Evolutionary conservation across 2,329 filamentous ascomycete species (phyloP), one percentile per base, ranked within the genome.

Genomic region (Thielaviopsis ethacetica): DNA sequence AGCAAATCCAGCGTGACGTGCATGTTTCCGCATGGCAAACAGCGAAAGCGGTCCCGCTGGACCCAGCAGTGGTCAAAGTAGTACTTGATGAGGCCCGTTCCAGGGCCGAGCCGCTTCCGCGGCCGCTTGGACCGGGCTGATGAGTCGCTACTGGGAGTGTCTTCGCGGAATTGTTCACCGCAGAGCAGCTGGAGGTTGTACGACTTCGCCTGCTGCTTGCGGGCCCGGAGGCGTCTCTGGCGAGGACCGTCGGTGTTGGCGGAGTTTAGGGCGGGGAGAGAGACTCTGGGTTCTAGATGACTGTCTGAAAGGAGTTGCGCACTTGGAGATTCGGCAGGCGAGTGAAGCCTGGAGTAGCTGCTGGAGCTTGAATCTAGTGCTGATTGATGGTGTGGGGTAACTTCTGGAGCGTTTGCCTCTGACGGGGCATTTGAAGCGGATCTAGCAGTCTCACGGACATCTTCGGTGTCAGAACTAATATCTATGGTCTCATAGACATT

Each of bases 141-240:
- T 15, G 56, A 13, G n/a, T 58, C 50, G 22, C 50, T 58, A 15
- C 15, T 24, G 17, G 34, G 34, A 1, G 34, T 58, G 15, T 15
- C 13, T 30, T 58, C 50, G 10, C 24, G 34, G 26, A 58, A 44
- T 30, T 51, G 51, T 5, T 38, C 19, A 63, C 80, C 78, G 66
- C 76, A 82, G 17, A 83, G 68, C 13, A 76, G 71, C 65, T 81
- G 83, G 44, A 83, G 67, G 63, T 84, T 84, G 65, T 84, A 84
- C 2, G 59, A 44, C 7, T 44, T 61, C 15, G 56, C 30, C 4
- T 38, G 47, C 54, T 55, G 54, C 21, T 30, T 56, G 22, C 54
- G n/a, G 22, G 50, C 24, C 10, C 54, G 54, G 5, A 56, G 54
- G 7, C 38, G 44, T 19, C 41, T 34, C 3, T 49, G 22, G 17